Percentiles rank a stretch among this genome's conserved stretches.
These are phyloP conservation scores for Starmerella vaccinii DNA, from an alignment of 805 yeast species.

Conservation along the genomic window DNA sequence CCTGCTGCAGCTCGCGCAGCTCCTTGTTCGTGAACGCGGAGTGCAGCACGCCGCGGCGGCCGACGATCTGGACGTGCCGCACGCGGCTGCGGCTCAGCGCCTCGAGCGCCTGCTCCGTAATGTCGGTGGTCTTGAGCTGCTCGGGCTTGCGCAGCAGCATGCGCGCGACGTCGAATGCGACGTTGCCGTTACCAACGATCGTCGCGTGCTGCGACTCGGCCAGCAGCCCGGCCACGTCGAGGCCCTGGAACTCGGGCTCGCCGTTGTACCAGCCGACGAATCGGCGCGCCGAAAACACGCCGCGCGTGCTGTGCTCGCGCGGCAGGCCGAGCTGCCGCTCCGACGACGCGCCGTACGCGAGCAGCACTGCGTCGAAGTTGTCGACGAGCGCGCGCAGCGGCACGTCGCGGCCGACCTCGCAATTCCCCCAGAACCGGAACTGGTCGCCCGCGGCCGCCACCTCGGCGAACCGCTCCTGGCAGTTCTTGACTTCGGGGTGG, in stretches of 20 bases:
- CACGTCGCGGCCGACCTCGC: slow-evolving; percentile 54
- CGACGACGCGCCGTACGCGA: slow-evolving; percentile 70
- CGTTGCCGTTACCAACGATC: slow-evolving; percentile 94
- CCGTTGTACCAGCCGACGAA: slow-evolving; percentile 98
- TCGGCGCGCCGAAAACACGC: slow-evolving; percentile 68
- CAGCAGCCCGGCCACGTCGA: slow-evolving; percentile 43
- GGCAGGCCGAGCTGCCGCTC: slow-evolving; percentile 46
- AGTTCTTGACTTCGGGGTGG: slow-evolving; percentile 83
- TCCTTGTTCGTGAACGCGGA: slow-evolving; percentile 91
- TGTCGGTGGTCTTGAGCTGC: slow-evolving; percentile 63
- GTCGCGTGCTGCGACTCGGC: slow-evolving; percentile 53
- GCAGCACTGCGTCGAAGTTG: slow-evolving; percentile 60
- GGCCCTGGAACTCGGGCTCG: slow-evolving; percentile 49
- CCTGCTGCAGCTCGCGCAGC: slow-evolving; percentile 61
- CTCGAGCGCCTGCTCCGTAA: slow-evolving; percentile 49
- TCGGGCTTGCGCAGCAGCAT: slow-evolving; percentile 51
- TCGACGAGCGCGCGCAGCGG: slow-evolving; percentile 40
- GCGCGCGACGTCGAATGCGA: slow-evolving; percentile 84
- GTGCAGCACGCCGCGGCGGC: slow-evolving; percentile 74
- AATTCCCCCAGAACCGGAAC: slow-evolving; percentile 63
- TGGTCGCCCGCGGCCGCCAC: slow-evolving; percentile 30
- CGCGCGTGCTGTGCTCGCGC: slow-evolving; percentile 44
- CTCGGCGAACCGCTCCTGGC: slow-evolving; percentile 58
- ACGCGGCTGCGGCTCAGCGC: slow-evolving; percentile 45
- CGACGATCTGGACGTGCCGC: slow-evolving; percentile 61